Percentiles rank a stretch among this genome's conserved stretches.
These are phyloP conservation scores for Cercospora zeina DNA, from an alignment of 2,329 filamentous ascomycete genomes.

Conservation along the genomic window DNA sequence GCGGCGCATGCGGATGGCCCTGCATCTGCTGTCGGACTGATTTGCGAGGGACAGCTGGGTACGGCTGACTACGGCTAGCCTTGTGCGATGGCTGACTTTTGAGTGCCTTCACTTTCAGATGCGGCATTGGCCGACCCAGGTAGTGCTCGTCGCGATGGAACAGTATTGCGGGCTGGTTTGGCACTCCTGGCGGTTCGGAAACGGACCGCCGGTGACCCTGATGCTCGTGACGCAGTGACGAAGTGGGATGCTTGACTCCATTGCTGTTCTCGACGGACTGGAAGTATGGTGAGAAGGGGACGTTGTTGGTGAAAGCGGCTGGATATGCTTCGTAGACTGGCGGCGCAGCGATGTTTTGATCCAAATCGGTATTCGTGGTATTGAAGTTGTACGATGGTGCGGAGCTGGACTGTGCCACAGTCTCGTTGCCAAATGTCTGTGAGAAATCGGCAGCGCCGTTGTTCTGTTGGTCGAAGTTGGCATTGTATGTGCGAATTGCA, in stretches of 20 bases:
- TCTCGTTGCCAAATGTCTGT: slow-evolving; percentile 21
- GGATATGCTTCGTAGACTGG: slow-evolving; percentile 25
- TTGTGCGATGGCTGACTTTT: slow-evolving; percentile 25
- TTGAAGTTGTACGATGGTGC: slow-evolving; percentile 15
- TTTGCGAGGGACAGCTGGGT: neutral
- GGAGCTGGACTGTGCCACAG: slow-evolving; percentile 14
- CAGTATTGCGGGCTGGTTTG: slow-evolving; percentile 22
- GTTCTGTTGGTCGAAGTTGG: slow-evolving; percentile 16
- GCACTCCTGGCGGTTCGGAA: slow-evolving; percentile 31
- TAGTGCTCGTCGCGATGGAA: slow-evolving; percentile 33
- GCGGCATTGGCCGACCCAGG: slow-evolving; percentile 23
- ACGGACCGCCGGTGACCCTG: slow-evolving; percentile 31
- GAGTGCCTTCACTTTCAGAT: slow-evolving; percentile 14
- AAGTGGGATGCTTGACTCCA: slow-evolving; percentile 17
- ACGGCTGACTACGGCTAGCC: slow-evolving; percentile 22
- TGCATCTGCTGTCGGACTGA: slow-evolving; percentile 11
- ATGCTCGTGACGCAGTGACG: slow-evolving; percentile 21
- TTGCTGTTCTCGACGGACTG: slow-evolving; percentile 28
- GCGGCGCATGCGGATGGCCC: neutral
- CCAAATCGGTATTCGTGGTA: slow-evolving; percentile 11
- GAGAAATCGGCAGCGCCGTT: slow-evolving; percentile 21
- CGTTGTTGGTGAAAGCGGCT: slow-evolving; percentile 18
- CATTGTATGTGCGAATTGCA: slow-evolving; percentile 29
- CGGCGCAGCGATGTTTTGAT: slow-evolving; percentile 22
- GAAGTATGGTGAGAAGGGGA: slow-evolving; percentile 27